Evolutionary conservation across 441 rosid species (phyloP).

Genomic region (Arabidopsis lyrata): DNA sequence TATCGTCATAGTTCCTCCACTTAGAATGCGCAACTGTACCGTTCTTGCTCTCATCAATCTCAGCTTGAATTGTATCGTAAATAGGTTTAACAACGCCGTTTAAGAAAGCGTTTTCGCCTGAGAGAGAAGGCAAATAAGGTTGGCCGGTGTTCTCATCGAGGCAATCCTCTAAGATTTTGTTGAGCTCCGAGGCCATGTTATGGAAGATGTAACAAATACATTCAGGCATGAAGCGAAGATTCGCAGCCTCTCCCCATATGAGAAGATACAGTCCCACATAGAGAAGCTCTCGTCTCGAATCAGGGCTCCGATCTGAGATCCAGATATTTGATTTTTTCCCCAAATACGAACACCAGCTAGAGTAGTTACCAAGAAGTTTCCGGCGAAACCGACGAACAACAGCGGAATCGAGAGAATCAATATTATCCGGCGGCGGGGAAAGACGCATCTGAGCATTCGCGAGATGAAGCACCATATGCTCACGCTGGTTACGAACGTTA

Average conservation of each 20-base stretch:
- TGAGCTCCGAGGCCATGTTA: constrained; percentile 86
- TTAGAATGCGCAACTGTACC: constrained; percentile 80
- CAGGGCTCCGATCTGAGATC: constrained; percentile 82
- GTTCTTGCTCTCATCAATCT: constrained; percentile 70
- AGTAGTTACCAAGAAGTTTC: constrained; percentile 74
- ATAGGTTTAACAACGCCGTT: constrained; percentile 76
- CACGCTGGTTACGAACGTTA: constrained; percentile 85
- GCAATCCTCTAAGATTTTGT: constrained; percentile 80
- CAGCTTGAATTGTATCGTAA: constrained; percentile 68
- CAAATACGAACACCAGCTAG: constrained; percentile 81
- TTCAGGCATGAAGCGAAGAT: constrained; percentile 87
- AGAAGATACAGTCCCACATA: constrained; percentile 78
- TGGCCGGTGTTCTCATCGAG: constrained; percentile 91
- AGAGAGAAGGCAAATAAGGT: constrained; percentile 71
- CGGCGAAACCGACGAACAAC: constrained; percentile 77
- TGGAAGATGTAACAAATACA: constrained; percentile 86
- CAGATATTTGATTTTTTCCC: constrained; percentile 83
- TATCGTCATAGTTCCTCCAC: constrained; percentile 92
- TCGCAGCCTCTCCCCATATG: constrained; percentile 92
- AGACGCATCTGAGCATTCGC: constrained; percentile 96
- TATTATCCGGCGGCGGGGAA: constrained; percentile 83
- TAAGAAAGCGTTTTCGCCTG: constrained; percentile 81
- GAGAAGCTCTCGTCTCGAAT: constrained; percentile 78
- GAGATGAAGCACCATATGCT: constrained; percentile 87
- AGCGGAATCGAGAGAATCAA: constrained; percentile 70